Percentiles rank a stretch among this genome's conserved stretches.
phyloP scores from a whole-genome alignment of 106 monocot species.

The Allium cepa region DNA sequence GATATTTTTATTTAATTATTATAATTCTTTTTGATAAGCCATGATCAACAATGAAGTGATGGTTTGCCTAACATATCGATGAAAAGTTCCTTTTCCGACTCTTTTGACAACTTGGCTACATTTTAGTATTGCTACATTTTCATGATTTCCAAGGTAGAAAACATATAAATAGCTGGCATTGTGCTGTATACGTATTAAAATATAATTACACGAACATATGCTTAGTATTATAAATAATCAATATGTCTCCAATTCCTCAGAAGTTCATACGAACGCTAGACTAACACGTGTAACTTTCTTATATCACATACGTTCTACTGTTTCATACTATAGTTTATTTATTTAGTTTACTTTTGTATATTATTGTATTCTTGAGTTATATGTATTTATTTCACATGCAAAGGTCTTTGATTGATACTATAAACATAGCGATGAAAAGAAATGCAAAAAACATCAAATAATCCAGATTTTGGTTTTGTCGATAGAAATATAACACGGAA shows the following conservation, averaged over 20 bases:
- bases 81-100: background rate
- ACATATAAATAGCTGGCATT: conserved; percentile 4
- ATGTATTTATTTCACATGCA: background rate
- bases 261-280: background rate
- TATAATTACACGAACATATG: background rate
- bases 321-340: too few relatives aligned
- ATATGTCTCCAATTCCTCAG: background rate
- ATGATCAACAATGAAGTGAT: conserved; percentile 10
- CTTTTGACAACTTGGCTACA: conserved; percentile 8
- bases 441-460: too few relatives aligned
- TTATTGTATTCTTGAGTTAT: too few relatives aligned
- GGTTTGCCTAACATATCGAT: conserved; percentile 11
- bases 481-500: too few relatives aligned
- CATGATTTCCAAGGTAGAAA: conserved; percentile 10
- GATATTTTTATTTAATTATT: background rate
- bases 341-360: too few relatives aligned
- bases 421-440: too few relatives aligned
- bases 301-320: background rate
- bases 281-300: conserved; percentile 5
- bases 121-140: background rate
- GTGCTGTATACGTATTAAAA: background rate
- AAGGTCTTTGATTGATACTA: background rate
- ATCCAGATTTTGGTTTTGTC: too few relatives aligned
- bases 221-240: background rate
- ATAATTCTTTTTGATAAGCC: background rate